Base-by-base conservation (phyloP, 257 asterid genomes). In the Salvia splendens region DNA sequence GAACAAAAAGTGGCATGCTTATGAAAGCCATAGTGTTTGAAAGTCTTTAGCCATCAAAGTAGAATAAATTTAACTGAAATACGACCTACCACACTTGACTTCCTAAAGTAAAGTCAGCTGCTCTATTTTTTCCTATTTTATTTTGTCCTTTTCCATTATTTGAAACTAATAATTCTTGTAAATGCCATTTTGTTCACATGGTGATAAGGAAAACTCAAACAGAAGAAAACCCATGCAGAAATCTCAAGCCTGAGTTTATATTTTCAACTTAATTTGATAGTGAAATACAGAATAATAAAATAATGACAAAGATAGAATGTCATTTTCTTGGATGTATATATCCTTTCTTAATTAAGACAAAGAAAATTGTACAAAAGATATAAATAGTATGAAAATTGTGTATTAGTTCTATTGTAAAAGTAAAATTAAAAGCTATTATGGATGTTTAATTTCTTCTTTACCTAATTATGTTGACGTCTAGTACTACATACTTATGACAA, bases 11-110 rank as follows among this genome's bases (percentile, higher is more conserved):
- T 20, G 38, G 75, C n/a, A 61, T 24, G 5, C 9, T 6, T 32
- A n/a, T n/a, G n/a, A 51, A 14, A 61, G 46, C 56, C n/a, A 24
- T 12, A n/a, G 63, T 40, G 11, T 59, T 59, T 60, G 53, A 60
- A 60, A 51, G 1, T 12, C 33, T 73, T 1, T 43, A 50, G 73
- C 69, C 73, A 32, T 64, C 78, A 67, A 66, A 17, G 52, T 73
- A 33, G 65, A 43, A 57, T 47, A 30, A 53, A 11, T 3, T 63
- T 12, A 36, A 69, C 16, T 49, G 2, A 61, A 42, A 0, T 2
- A 30, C 43, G 58, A 53, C 70, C 58, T 45, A 56, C 58, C 68
- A 38, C 41, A 65, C 5, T 65, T 57, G 63, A 73, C 68, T 43
- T 45, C 38, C 28, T 2, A 55, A 17, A 55, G 12, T 64, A 6